Percentiles rank a stretch among this genome's conserved stretches.
Evolutionary conservation across 2,329 filamentous ascomycete genomes (phyloP).

Genomic region (Phaeosphaeriaceae sp.): DNA sequence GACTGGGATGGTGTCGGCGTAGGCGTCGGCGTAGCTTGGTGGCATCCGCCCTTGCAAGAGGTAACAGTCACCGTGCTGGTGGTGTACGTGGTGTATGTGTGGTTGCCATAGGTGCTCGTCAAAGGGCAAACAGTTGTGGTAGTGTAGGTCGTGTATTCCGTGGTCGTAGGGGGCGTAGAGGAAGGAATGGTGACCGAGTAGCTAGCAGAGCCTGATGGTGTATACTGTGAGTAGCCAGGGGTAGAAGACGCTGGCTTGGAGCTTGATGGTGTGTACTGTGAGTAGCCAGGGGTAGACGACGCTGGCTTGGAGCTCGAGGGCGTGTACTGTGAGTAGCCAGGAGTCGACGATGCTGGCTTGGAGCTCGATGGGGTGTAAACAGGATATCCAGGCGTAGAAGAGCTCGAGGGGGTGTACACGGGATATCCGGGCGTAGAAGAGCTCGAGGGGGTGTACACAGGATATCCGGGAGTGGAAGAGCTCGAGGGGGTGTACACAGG

Average conservation of each 20-base stretch:
- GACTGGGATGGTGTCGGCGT: constrained; percentile 12
- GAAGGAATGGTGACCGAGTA: constrained; percentile 3
- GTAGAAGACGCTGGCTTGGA: constrained; percentile 5
- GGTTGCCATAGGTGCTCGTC: constrained; percentile 23
- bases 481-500: constrained; percentile 6
- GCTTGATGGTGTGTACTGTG: constrained; percentile 7
- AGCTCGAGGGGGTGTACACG: constrained; percentile 7
- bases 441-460: constrained; percentile 6
- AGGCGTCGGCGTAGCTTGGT: constrained; percentile 20
- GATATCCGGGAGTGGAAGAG: constrained; percentile 5
- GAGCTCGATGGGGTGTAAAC: constrained; percentile 7
- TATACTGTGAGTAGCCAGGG: constrained; percentile 1
- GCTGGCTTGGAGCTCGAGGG: constrained; percentile 7
- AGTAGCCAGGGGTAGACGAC: neutral
- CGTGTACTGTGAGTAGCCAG: no score
- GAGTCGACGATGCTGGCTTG: neutral
- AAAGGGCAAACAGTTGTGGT: constrained; percentile 29
- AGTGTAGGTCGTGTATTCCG: constrained; percentile 37
- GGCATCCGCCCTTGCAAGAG: constrained; percentile 47
- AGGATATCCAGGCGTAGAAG: constrained; percentile 7
- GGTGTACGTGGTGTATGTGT: constrained; percentile 23
- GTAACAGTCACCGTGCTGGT: constrained; percentile 50
- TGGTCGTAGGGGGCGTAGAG: constrained; percentile 13
- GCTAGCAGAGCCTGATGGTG: neutral
- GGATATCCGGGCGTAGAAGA: constrained; percentile 5